Conservation (phyloP, 225 moss, liverwort and hornwort genomes). For the Physcomitrium patens region DNA sequence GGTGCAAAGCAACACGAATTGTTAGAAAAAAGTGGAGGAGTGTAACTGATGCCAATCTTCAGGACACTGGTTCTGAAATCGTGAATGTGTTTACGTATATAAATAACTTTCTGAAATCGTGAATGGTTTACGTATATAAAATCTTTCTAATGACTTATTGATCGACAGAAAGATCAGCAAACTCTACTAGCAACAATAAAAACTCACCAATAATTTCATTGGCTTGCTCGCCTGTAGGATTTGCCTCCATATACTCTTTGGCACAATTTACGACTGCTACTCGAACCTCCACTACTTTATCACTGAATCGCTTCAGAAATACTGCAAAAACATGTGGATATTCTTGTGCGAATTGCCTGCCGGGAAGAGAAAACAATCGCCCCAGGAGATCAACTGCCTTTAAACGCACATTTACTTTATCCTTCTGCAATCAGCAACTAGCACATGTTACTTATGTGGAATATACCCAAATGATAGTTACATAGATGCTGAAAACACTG, state of each 20-base stretch:
- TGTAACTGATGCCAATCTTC: slow-evolving; percentile 8
- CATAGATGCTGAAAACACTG: background rate
- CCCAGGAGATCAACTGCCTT: slow-evolving; percentile 82
- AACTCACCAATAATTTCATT: slow-evolving; percentile 73
- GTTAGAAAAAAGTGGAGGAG: background rate
- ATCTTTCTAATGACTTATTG: background rate
- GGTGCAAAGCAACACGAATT: slow-evolving; percentile 3
- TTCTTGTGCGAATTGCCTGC: slow-evolving; percentile 81
- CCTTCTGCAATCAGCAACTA: slow-evolving; percentile 65
- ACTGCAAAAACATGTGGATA: slow-evolving; percentile 82
- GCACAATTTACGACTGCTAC: slow-evolving; percentile 77
- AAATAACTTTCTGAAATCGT: too few relatives aligned
- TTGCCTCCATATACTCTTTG: slow-evolving; percentile 71
- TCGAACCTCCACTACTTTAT: slow-evolving; percentile 72
- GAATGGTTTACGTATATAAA: too few relatives aligned
- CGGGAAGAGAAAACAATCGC: slow-evolving; percentile 75
- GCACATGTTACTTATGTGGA: slow-evolving; percentile 13
- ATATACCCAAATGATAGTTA: background rate
- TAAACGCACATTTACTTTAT: slow-evolving; percentile 70
- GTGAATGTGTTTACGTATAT: background rate
- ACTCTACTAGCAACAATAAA: background rate
- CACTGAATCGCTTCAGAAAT: slow-evolving; percentile 80
- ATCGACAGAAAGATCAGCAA: background rate
- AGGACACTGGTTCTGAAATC: background rate
- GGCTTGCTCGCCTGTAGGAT: slow-evolving; percentile 72